Evolutionary conservation across 2,329 filamentous ascomycete species (phyloP), one percentile per base, ranked within the genome.

Genomic region (Alternaria gaisen): DNA sequence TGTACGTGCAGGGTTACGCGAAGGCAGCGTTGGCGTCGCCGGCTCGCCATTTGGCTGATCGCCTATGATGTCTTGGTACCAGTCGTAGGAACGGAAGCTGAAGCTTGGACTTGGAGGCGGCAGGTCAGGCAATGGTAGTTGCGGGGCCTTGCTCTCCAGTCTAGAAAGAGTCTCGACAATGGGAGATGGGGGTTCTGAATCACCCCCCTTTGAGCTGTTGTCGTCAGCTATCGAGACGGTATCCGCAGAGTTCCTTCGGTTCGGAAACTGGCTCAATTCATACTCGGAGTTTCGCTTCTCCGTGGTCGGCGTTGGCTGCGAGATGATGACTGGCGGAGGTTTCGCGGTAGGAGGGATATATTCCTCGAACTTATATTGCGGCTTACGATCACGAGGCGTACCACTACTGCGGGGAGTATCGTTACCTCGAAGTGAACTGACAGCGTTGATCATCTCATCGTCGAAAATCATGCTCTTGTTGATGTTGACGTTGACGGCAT

Each of bases 391-490:
- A 14, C 64, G 67, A 12, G 62, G 59, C n/a, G 53, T 64, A 10
- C n/a, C 48, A 30, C 59, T 47, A 10, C 60, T 57, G 8, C 61
- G 54, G n/a, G 56, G 54, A 46, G 66, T 58, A 38, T 61, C 60
- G 43, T 60, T 57, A 28, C 58, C 48, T 46, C 55, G 65, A 32
- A 63, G 26, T 24, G 62, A 36, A 48, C 53, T 65, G 11, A 65
- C 67, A 22, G 63, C 63, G n/a, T 62, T 63, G 51, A 68, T 69
- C 61, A 66, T 65, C 20, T 67, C 58, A 24, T 72, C 69, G 28
- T 72, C 70, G 30, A 72, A 70, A 2, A 72, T 69, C 66, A 70
- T 72, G 60, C 70, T 72, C 54, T 72, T 72, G 50, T 71, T 70
- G 52, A 72, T 72, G 30, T 65, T 72, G 41, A 72, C 70, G 11